Conservation (phyloP, 306 rosid genomes). For the Mimosa bimucronata region DNA sequence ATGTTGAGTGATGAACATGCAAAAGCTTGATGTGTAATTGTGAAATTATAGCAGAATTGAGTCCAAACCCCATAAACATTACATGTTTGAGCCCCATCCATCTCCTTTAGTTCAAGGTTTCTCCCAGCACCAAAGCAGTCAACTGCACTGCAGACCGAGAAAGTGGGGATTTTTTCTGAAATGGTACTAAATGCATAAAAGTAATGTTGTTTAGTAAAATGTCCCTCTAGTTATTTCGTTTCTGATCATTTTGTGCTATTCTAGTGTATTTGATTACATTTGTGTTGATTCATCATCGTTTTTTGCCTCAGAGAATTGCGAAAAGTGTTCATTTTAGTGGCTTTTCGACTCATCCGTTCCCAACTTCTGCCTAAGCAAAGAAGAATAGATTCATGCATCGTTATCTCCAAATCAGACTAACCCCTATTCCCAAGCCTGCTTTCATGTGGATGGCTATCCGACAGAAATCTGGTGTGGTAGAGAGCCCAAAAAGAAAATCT, state of each 20-base stretch:
- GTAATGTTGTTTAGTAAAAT: neutral
- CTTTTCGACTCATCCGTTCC: neutral
- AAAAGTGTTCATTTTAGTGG: neutral
- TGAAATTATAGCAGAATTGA: too few relatives aligned
- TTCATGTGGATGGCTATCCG: conserved; percentile 37
- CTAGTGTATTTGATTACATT: neutral
- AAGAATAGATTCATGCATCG: conserved; percentile 4
- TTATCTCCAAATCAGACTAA: neutral
- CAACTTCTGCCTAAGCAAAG: neutral
- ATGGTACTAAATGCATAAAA: neutral
- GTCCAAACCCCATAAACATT: too few relatives aligned
- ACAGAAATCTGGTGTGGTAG: conserved; percentile 69
- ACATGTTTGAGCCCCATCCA: too few relatives aligned
- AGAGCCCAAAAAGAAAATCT: conserved; percentile 75
- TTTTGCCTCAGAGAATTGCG: neutral
- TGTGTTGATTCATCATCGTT: neutral
- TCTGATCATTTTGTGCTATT: neutral
- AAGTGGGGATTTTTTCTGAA: neutral
- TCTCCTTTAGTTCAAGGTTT: too few relatives aligned
- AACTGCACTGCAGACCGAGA: neutral
- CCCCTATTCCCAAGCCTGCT: conserved; percentile 7
- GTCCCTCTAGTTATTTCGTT: neutral
- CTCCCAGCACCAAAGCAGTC: neutral
- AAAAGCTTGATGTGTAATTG: too few relatives aligned
- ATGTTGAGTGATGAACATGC: too few relatives aligned